Base-by-base conservation (phyloP, 768 basidiomycete species). In the Tricholoma bakamatsutake region DNA sequence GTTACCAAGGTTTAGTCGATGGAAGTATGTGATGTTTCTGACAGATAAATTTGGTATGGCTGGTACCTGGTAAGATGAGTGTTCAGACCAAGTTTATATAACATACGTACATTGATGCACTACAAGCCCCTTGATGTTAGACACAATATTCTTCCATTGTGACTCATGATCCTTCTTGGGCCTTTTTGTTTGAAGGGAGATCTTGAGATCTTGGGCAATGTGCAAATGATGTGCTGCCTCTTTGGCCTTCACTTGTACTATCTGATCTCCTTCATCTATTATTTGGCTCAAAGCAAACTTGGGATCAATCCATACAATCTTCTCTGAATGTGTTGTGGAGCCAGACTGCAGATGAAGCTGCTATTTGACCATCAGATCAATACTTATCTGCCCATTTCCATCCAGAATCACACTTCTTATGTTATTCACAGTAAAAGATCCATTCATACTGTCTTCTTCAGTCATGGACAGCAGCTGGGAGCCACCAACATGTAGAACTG, bases 221-320 rank as follows among this genome's bases (percentile, higher is more conserved):
- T 54, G 57, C 15, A 57, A 50, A 13, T 11, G 46, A 5, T 61
- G 43, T n/a, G 60, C 52, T 4, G 60, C 60, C 46, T 61, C 60
- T 33, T 58, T 52, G 15, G 30, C 15, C 18, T 37, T 35, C 34
- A 34, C 33, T 34, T 34, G 33, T 9, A 34, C 33, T 34, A 34
- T 9, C 33, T 8, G 33, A 34, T 34, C 33, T 34, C 33, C 33
- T 34, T 34, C 33, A n/a, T n/a, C n/a, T 34, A 9, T 34, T 34
- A 51, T 9, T 37, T 18, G 11, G 42, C 24, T 8, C 18, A 47
- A 18, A 6, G 46, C 42, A 46, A 45, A 53, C 42, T 53, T 53
- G 13, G 52, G 52, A 40, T 46, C 8, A 9, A 53, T 37, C 10
- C 10, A 30, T 2, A 53, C 42, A 10, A 43, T 5, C 17, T 37